phyloP scores from a whole-genome alignment of 23 red algal genomes.

The Gracilariopsis chorda region DNA sequence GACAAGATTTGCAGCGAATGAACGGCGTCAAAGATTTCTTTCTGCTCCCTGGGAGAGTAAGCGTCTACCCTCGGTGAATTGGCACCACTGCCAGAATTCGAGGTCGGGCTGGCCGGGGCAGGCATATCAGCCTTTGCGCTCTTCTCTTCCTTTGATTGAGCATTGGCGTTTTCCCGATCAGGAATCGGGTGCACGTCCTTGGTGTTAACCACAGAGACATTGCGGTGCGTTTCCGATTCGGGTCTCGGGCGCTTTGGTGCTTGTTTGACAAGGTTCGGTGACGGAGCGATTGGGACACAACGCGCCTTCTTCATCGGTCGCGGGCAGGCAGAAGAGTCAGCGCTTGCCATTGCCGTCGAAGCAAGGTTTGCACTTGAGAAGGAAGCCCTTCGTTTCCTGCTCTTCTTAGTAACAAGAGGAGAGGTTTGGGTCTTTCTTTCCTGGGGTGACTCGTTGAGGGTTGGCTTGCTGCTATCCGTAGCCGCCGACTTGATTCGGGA shows the following conservation, averaged over 20 bases:
- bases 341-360: not conserved
- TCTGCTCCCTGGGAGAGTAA: slow-evolving; percentile 44
- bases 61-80: slow-evolving; percentile 21
- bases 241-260: not conserved
- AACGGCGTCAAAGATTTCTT: slow-evolving; percentile 67
- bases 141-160: not conserved
- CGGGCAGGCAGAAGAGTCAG: not conserved
- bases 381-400: too few relatives aligned
- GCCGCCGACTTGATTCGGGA: not conserved
- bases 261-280: not conserved
- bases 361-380: not conserved
- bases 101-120: not conserved
- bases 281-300: not conserved
- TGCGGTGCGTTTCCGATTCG: not conserved
- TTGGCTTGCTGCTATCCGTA: not conserved
- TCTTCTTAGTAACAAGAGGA: not conserved
- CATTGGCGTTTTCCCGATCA: not conserved
- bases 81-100: not conserved
- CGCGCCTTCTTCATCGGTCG: not conserved
- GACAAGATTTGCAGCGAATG: slow-evolving; percentile 61
- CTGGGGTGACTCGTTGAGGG: not conserved
- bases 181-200: not conserved
- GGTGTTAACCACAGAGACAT: not conserved
- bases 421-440: not conserved
- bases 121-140: not conserved